These are phyloP conservation scores for Vaccinium darrowii DNA, from an alignment of 148 eudicot genomes.

Conservation along the genomic window DNA sequence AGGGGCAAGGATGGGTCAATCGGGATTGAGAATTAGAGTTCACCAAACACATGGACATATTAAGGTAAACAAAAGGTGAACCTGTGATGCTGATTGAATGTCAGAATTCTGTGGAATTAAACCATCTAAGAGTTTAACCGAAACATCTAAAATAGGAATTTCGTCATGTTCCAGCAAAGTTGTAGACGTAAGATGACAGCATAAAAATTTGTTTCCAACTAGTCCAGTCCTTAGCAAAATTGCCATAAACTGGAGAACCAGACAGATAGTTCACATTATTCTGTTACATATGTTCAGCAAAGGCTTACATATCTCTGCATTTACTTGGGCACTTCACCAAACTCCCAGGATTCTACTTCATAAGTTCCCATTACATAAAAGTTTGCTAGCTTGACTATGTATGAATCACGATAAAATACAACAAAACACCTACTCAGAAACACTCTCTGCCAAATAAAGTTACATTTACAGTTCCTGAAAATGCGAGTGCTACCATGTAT, in stretches of 20 bases:
- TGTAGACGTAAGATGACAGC: not conserved
- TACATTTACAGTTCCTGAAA: conserved; percentile 18
- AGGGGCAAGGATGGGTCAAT: not conserved
- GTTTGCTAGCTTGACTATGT: not conserved
- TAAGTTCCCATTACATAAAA: not conserved
- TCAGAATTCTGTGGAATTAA: not conserved
- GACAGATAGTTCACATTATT: not conserved
- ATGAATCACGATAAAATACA: conserved; percentile 8
- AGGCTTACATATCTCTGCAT: not conserved
- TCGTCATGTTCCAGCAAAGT: not conserved
- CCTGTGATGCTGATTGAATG: not conserved
- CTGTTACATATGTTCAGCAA: not conserved
- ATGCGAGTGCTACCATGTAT: conserved; percentile 18
- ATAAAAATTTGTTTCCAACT: not conserved
- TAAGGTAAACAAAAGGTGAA: not conserved
- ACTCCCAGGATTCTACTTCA: not conserved
- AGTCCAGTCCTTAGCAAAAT: not conserved
- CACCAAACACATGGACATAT: not conserved
- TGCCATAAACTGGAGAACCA: not conserved
- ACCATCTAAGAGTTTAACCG: not conserved
- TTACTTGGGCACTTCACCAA: not conserved
- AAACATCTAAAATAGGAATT: not conserved
- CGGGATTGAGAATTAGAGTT: not conserved
- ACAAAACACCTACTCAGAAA: not conserved
- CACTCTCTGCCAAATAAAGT: conserved; percentile 17